Evolutionary conservation across 345 rosid genomes (phyloP), one percentile per base, ranked within the genome.

Genomic region (Ailanthus altissimus): DNA sequence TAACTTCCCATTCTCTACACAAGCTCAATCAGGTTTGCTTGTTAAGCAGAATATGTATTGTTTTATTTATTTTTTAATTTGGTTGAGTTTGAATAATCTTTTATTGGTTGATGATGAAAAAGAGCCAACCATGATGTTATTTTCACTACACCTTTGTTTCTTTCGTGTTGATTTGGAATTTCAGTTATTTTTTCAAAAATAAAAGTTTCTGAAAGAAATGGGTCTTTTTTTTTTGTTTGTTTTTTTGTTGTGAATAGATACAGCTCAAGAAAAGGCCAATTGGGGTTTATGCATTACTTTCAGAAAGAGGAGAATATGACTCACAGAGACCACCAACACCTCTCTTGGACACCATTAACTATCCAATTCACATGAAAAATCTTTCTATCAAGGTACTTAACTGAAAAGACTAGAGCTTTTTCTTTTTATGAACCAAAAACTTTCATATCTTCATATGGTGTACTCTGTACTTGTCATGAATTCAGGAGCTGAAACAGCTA

Each of bases 301-400:
- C 96, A 54, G 98, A 93, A 71, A 85, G 81, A 28, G 91, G 86
- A 62, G 97, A 92, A 56, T 95, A 88, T 76, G 83, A 90, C 53
- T 82, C 99, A 28, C 88, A 84, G 69, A 92, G 87, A 72, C 98
- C 94, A 70, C 90, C 94, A 72, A 95, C 99, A 6, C 99, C 98
- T 79, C 93, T 95, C 56, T 79, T 95, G 82, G 98, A 95, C 89
- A 92, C 99, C 70, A 83, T 95, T 42, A 95, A 93, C 80, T 92
- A 88, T 74, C 99, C 99, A 77, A 90, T 93, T 83, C 99, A 93
- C 78, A 89, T 95, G 99, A 95, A 95, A 76, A 93, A 93, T 86
- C 92, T 95, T 5, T 93, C 99, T 49, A 9, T 82, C 84, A 90
- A 85, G 96, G 97, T 92, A 80, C 74, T 54, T 8, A 10, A 72